A percentile compares a stretch with the other conserved stretches of the same genome.
phyloP scores from a whole-genome alignment of 1,284 basidiomycete genomes.

The Melampsora americana region DNA sequence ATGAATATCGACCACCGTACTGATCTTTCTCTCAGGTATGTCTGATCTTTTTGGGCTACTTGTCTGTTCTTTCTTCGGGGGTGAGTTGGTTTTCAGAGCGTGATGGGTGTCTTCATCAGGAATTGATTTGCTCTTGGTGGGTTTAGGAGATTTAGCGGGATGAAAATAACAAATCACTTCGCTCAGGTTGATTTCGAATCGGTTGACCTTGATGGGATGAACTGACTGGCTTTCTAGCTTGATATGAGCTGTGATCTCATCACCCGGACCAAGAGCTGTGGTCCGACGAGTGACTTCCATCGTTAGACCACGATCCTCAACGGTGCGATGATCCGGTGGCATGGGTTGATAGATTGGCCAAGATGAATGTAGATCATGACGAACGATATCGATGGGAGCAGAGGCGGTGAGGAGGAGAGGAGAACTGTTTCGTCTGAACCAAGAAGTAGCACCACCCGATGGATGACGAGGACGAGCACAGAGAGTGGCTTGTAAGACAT shows the following conservation, averaged over 20 bases:
- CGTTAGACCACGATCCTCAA: background rate
- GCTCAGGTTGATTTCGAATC: constrained; percentile 20
- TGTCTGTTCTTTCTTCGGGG: background rate
- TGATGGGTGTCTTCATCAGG: background rate
- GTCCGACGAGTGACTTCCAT: background rate
- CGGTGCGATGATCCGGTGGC: background rate
- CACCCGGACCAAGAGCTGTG: constrained; percentile 20
- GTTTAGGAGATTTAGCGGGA: background rate
- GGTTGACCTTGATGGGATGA: constrained; percentile 16
- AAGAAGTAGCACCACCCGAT: background rate
- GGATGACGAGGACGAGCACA: constrained; percentile 32
- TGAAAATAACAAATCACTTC: background rate
- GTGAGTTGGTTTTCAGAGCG: background rate
- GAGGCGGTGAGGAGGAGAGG: constrained; percentile 32
- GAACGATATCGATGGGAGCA: constrained; percentile 37
- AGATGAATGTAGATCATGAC: constrained; percentile 44
- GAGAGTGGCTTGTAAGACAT: constrained; percentile 45
- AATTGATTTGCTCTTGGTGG: background rate
- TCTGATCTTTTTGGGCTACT: background rate
- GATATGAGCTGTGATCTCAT: constrained; percentile 19
- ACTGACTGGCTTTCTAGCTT: constrained; percentile 17
- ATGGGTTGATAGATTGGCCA: constrained; percentile 45
- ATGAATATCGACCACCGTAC: background rate
- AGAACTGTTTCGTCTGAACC: constrained; percentile 28
- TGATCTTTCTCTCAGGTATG: background rate